A percentile compares a stretch with the other conserved stretches of the same genome.
These are phyloP conservation scores for Urochloa ruziziensis DNA, from an alignment of 176 grass and related monocot species.

Conservation along the genomic window DNA sequence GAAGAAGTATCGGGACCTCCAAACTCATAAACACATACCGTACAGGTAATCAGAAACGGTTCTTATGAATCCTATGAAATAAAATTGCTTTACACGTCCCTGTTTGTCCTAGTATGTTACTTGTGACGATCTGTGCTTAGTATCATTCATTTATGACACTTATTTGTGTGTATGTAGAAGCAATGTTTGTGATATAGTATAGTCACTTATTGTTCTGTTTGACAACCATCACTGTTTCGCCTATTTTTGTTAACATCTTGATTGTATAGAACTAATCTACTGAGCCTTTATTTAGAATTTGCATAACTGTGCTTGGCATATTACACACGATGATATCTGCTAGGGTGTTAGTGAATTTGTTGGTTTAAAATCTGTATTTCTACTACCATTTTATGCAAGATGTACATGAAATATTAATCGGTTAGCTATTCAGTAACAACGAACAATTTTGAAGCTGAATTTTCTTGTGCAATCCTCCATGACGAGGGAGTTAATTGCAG, in stretches of 20 bases:
- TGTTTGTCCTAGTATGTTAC: constrained; percentile 8
- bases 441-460: neutral
- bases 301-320: neutral
- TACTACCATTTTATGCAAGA: neutral
- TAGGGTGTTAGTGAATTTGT: constrained; percentile 21
- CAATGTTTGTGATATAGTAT: neutral
- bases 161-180: neutral
- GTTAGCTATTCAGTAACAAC: neutral
- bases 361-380: neutral
- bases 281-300: constrained; percentile 20
- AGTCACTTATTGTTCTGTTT: constrained; percentile 4
- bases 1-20: constrained; percentile 67
- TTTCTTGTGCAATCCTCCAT: neutral
- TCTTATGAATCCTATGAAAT: constrained; percentile 16
- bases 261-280: neutral
- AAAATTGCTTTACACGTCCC: neutral
- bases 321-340: neutral
- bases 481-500: neutral
- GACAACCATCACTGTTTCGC: neutral
- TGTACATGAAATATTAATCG: constrained; percentile 3
- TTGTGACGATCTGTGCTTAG: neutral
- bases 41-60: constrained; percentile 48
- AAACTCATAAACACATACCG: constrained; percentile 73
- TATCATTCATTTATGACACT: neutral
- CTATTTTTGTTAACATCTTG: constrained; percentile 4